Evolutionary conservation across 345 rosid genomes (phyloP), one percentile per base, ranked within the genome.

Genomic region (Alliaria petiolata): DNA sequence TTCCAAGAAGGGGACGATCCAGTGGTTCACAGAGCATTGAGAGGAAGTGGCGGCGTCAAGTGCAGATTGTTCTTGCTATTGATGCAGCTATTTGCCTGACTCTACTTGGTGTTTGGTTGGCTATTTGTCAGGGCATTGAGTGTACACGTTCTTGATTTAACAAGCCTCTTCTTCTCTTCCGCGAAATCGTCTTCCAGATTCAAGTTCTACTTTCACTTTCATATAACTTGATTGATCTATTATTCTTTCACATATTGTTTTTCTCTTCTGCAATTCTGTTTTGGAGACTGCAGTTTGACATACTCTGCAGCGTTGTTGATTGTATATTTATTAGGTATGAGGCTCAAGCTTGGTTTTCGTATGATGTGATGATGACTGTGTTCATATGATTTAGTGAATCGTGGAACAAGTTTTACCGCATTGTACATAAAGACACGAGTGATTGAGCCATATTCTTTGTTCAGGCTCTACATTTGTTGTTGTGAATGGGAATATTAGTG

Each of bases 11-110:
- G 67, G 81, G 78, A 16, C 82, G 91, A 77, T 75, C 96, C 35
- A 72, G 73, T 65, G 66, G 47, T 33, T 72, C 89, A 15, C 90
- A 83, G 65, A 85, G 62, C 58, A 72, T 82, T 56, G 80, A 84
- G 17, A 87, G 82, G 82, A 92, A 82, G 52, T 92, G 98, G 95
- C 77, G 92, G 74, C 91, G 83, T 55, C 96, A 84, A 60, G 91
- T 92, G 25, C 70, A 80, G 66, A 86, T 88, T 57, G 82, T 92
- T 80, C 92, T 92, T 57, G 89, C 86, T 1, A 77, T 92, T 67
- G 95, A 90, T 81, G 91, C 83, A 11, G 91, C 84, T 69, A 80
- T 92, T 66, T 92, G 96, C 47, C 76, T 81, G 30, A 69, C 84
- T 19, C 70, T 89, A 28, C 81, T 91, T 60, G 72, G 76, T 65